phyloP scores from a whole-genome alignment of 2,329 filamentous ascomycete genomes.

The Fusarium sacchari region DNA sequence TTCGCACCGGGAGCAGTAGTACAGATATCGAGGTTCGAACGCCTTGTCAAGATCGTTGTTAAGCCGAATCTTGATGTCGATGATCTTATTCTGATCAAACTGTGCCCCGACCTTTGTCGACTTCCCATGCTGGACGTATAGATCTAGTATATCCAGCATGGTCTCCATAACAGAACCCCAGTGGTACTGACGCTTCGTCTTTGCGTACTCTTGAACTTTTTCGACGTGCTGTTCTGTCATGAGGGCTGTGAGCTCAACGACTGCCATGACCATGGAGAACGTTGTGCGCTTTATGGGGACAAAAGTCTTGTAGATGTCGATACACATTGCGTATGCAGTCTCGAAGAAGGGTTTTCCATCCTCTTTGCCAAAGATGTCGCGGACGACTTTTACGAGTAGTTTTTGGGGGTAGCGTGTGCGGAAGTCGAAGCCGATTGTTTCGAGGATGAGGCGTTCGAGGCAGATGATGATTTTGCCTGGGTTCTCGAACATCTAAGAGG shows the following conservation, averaged over 20 bases:
- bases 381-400: slow-evolving; percentile 81
- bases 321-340: slow-evolving; percentile 81
- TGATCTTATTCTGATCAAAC: slow-evolving; percentile 80
- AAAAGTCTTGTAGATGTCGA: slow-evolving; percentile 94
- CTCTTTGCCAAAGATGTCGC: slow-evolving; percentile 59
- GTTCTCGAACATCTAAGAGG: slow-evolving; percentile 76
- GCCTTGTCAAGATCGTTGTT: slow-evolving; percentile 80
- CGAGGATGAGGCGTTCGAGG: slow-evolving; percentile 90
- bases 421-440: slow-evolving; percentile 94
- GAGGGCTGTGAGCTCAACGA: slow-evolving; percentile 81
- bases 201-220: slow-evolving; percentile 59
- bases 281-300: slow-evolving; percentile 90
- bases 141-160: slow-evolving; percentile 87
- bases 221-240: slow-evolving; percentile 63
- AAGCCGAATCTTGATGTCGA: slow-evolving; percentile 85
- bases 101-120: slow-evolving; percentile 77
- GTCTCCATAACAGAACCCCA: slow-evolving; percentile 73
- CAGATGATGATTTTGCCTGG: slow-evolving; percentile 85
- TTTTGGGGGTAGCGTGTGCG: slow-evolving; percentile 89
- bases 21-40: slow-evolving; percentile 71
- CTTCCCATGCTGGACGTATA: slow-evolving; percentile 86
- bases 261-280: slow-evolving; percentile 83
- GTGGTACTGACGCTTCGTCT: slow-evolving; percentile 58
- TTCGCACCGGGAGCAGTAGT: slow-evolving; percentile 65
- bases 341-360: slow-evolving; percentile 66